Evolutionary conservation across 495 filamentous ascomycete genomes (phyloP), one percentile per base, ranked within the genome.

Genomic region (Oleoguttula mirabilis): DNA sequence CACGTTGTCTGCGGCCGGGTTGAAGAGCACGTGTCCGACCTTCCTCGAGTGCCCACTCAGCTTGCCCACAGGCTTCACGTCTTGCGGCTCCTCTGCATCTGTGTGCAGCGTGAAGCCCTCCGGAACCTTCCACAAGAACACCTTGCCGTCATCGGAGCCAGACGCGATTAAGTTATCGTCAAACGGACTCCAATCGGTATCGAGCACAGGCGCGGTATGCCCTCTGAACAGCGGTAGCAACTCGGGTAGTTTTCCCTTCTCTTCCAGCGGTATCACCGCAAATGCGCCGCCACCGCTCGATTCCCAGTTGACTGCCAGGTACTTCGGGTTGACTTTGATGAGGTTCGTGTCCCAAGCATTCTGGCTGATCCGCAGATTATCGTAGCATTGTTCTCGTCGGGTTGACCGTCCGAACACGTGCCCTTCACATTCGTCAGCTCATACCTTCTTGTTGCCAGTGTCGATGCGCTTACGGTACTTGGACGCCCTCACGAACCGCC

Each of bases 341-440:
- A 98, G 71, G 65, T 98, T 98, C 61, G 84, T 94, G 64, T 98
- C 90, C 43, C 90, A 98, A 39, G 92, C 88, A 77, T 98, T 98
- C 62, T 77, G 79, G 47, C 88, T 94, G 62, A 98, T 81, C 47
- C 76, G 73, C 54, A 96, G 71, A 61, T 96, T 96, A 68, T 98
- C 92, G 63, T 94, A 96, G 70, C 86, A 94, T 83, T 80, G 76
- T 58, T 85, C 80, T 75, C 83, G 39, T 14, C 41, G 22, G 39
- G 88, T 88, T 34, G 83, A 65, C 65, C 85, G 86, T 59, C 90
- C 90, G 69, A 94, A 98, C 67, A 98, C 84, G 71, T 96, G 88
- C 71, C 88, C 88, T 95, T 55, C 21, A n/a, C 25, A 28, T 28
- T n/a, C 25, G n/a, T 28, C 25, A 28, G 25, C 25, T 28, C 25